These are phyloP conservation scores for Aegilops sharonensis DNA, from an alignment of 176 grass and related monocot species.

Conservation along the genomic window DNA sequence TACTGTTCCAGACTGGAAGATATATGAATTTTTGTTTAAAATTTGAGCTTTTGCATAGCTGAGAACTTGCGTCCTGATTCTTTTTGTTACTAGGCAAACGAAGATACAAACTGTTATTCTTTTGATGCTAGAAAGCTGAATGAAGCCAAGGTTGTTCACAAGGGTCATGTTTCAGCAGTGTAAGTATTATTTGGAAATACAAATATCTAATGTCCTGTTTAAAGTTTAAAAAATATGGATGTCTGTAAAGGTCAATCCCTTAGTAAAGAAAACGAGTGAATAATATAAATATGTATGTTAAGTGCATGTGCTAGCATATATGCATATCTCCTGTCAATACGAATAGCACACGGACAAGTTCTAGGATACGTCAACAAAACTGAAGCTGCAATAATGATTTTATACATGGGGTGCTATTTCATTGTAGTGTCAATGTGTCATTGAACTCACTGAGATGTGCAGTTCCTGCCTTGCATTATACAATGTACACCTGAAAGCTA, in stretches of 20 bases:
- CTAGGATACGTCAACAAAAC: not conserved
- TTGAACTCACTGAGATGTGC: not conserved
- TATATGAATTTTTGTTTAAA: not conserved
- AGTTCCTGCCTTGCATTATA: not conserved
- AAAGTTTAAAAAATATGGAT: not conserved
- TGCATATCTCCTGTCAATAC: not conserved
- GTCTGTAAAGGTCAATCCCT: not conserved
- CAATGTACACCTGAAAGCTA: not conserved
- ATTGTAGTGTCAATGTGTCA: not conserved
- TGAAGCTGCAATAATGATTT: not conserved
- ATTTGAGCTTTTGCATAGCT: not conserved
- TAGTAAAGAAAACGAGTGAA: not conserved
- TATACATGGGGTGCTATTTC: not conserved
- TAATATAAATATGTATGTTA: constrained; percentile 14
- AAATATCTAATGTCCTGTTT: constrained; percentile 1
- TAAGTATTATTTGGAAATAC: constrained; percentile 48
- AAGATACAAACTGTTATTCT: constrained; percentile 96
- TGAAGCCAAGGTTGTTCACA: constrained; percentile 95
- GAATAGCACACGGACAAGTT: not conserved
- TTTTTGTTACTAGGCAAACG: constrained; percentile 74
- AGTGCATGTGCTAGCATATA: not conserved
- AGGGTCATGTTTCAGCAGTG: constrained; percentile 98
- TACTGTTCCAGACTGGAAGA: not conserved
- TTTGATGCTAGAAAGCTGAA: constrained; percentile 88
- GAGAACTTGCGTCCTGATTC: constrained; percentile 26